Conservation (phyloP, 768 basidiomycete genomes). For the Hirschioporus abietinus region DNA sequence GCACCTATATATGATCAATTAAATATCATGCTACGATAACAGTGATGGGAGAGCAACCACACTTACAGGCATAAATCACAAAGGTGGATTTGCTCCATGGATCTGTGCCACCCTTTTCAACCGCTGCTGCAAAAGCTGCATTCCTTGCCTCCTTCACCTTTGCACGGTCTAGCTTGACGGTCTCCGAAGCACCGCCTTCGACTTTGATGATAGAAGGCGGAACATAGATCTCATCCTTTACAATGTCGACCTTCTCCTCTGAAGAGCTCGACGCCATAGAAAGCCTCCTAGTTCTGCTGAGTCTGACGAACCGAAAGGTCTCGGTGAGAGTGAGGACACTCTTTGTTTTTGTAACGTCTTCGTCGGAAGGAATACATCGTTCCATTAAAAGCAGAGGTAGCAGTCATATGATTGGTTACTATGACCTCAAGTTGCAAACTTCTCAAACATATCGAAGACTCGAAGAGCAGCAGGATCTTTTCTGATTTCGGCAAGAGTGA, state of each 20-base stretch:
- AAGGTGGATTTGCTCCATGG: slow-evolving; percentile 8
- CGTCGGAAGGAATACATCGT: not conserved
- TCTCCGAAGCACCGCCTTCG: not conserved
- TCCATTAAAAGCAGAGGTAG: not conserved
- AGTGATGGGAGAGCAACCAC: not conserved
- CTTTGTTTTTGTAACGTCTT: not conserved
- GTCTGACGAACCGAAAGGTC: not conserved
- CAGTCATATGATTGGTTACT: no score
- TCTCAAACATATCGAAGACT: not conserved
- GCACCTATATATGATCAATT: slow-evolving; percentile 2
- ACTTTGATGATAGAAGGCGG: not conserved
- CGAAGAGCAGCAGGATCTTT: not conserved
- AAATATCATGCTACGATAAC: not conserved
- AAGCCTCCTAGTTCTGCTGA: not conserved
- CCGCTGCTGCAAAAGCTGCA: not conserved
- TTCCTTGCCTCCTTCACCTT: not conserved
- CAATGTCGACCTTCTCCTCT: not conserved
- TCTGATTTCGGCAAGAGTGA: not conserved
- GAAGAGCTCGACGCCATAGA: not conserved
- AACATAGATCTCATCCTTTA: not conserved
- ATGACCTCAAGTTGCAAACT: not conserved
- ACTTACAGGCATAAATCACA: slow-evolving; percentile 5
- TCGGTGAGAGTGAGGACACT: not conserved
- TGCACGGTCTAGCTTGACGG: not conserved
- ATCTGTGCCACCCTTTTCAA: not conserved